Base-by-base conservation (phyloP, 768 basidiomycete genomes). In the Xerocomellus dryophilus region DNA sequence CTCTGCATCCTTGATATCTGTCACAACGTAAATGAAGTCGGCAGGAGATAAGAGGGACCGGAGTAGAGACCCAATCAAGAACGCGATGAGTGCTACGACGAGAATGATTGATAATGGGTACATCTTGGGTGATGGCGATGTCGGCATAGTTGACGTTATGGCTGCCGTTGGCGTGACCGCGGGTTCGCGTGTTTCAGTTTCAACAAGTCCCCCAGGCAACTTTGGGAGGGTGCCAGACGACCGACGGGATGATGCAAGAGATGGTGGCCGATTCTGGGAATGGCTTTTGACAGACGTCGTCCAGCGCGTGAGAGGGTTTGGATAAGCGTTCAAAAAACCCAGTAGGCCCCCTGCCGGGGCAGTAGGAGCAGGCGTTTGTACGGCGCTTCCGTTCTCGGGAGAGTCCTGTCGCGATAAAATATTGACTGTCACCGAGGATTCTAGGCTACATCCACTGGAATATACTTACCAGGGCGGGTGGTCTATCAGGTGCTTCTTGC, bases 1-100 rank as follows among this genome's bases (percentile, higher is more conserved):
- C 66, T 80, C 82, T 50, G 73, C 78, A 56, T 83, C 81, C 65
- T 71, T 66, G 57, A 78, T 57, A 60, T 85, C 83, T 59, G 75
- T 77, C 61, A 81, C 86, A 40, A 91, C 83, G 67, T 93, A 86
- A 41, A 94, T 84, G 73, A 93, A 95, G 71, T 97, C 96, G 15
- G 88, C 90, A 41, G 96, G 91, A 7, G 87, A 89, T 36, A 98
- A 75, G 57, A 98, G 77, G 17, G 91, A 93, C 51, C 96, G 83
- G 56, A 97, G 73, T 51, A 98, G 75, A 25, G 93, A 95, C 52
- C 96, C 96, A 63, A 98, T 81, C 63, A 98, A 74, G 71, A 98
- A 94, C 25, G 89, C 87, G 62, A 97, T 89, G 58, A 98, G 70
- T 36, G 85, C 93, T 36, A 88, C 81, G 61, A 88, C 81, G 61